These are phyloP conservation scores for Thraustochytrium striatum DNA, from an alignment of 352 stramenopile genomes.

Conservation along the genomic window DNA sequence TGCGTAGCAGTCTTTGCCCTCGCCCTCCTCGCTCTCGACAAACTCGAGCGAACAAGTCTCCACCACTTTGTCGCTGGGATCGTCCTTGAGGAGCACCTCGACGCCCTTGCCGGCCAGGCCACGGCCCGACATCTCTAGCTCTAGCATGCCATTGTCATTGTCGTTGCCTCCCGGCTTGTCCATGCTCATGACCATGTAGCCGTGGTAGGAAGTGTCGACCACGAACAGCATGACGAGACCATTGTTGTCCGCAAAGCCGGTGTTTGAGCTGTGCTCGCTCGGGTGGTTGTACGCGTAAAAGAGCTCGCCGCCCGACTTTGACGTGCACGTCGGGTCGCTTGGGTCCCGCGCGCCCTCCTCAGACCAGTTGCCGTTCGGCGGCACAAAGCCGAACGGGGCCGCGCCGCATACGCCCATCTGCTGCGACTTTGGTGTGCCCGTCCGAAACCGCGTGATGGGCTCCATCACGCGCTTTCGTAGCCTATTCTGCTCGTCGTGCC, in stretches of 20 bases:
- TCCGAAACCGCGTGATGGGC: conserved; percentile 6
- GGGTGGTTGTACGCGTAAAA: conserved; percentile 40
- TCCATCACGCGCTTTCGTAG: conserved; percentile 6
- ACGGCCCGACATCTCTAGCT: not conserved
- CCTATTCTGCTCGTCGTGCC: not conserved
- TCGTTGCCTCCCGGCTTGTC: conserved; percentile 19
- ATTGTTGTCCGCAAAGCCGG: conserved; percentile 15
- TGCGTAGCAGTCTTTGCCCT: conserved; percentile 11
- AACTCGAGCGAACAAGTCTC: no score
- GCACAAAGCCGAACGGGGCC: not conserved
- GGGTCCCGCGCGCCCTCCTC: not conserved
- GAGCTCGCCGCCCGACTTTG: conserved; percentile 13
- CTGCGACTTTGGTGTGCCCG: not conserved
- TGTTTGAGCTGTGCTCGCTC: conserved; percentile 2
- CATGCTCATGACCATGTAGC: conserved; percentile 25
- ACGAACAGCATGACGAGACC: conserved; percentile 33
- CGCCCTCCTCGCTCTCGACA: not conserved
- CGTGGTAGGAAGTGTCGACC: conserved; percentile 28
- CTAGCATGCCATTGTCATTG: not conserved
- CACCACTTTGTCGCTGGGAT: no score
- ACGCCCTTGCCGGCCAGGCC: not conserved
- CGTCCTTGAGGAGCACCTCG: not conserved
- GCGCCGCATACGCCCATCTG: not conserved
- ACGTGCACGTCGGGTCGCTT: not conserved
- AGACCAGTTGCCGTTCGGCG: not conserved